Evolutionary conservation across 179 eudicot species (phyloP), one percentile per base, ranked within the genome.

Genomic region (Nepenthes alata): DNA sequence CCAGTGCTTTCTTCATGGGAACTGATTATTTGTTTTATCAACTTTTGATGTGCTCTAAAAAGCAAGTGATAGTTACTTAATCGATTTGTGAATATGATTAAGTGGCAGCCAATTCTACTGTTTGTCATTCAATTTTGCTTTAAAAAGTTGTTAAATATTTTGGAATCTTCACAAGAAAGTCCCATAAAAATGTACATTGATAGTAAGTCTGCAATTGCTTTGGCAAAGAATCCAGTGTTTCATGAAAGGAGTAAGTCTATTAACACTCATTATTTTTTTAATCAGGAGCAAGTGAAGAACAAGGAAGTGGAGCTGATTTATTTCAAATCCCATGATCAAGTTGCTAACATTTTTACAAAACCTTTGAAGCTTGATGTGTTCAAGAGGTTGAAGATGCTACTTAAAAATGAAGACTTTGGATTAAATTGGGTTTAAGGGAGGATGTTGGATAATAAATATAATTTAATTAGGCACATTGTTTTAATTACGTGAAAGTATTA

Each of bases 351-450:
- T 4, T 57, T 57, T 35, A 57, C 60, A 44, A 57, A 35, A 16
- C 41, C 45, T 2, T 5, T 2, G 2, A 10, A 35, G 37, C 9
- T 5, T 6, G 7, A 35, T 7, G 13, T 3, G 34, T 57, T 57
- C 34, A 37, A 3, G 10, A 35, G 37, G 34, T 35, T 37, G 38
- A 35, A 37, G 34, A 37, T 2, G 3, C 34, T 9, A 10, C n/a
- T 37, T 35, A 12, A 12, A 35, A 36, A 35, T 12, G 4, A 4
- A 49, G 9, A 49, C 25, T 25, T 54, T 2, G 6, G 11, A 35
- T 4, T 6, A 10, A 37, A 11, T 57, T 11, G 36, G 36, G 60
- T 57, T 57, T 57, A 57, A 57, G 41, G 60, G 60, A 44, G 45
- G 2, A 16, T 57, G 60, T 35, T 57, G 14, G 2, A 57, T 35